phyloP scores from a whole-genome alignment of 2,329 filamentous ascomycete genomes.

The Aspergillus pseudoviridinutans region DNA sequence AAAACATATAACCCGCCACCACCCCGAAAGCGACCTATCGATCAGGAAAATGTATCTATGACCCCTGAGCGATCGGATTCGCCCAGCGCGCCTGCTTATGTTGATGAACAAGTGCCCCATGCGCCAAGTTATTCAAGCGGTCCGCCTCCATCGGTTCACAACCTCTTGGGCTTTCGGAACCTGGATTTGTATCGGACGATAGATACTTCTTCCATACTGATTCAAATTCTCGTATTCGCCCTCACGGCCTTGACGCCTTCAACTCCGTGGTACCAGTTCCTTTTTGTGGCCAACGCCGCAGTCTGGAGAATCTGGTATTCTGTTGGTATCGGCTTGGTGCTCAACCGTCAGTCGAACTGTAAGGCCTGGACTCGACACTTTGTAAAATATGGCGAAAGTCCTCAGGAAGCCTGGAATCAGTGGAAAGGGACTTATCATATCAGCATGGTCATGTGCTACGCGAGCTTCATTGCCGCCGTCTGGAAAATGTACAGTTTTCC shows the following conservation, averaged over 20 bases:
- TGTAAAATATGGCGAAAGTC: constrained; percentile 89
- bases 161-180: constrained; percentile 76
- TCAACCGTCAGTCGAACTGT: constrained; percentile 79
- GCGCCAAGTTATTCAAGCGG: constrained; percentile 41
- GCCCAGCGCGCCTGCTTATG: constrained; percentile 29
- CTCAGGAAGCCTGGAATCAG: constrained; percentile 89
- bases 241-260: constrained; percentile 73
- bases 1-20: constrained; percentile 92
- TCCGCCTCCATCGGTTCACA: constrained; percentile 69
- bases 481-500: constrained; percentile 97
- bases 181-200: constrained; percentile 84
- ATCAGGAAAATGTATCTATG: constrained; percentile 26
- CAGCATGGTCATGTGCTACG: constrained; percentile 84
- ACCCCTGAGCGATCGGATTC: constrained; percentile 28
- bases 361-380: constrained; percentile 98
- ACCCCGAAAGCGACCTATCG: constrained; percentile 54
- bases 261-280: constrained; percentile 67
- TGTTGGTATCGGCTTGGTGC: constrained; percentile 77
- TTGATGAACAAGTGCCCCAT: constrained; percentile 35
- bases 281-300: constrained; percentile 78
- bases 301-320: constrained; percentile 90
- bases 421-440: constrained; percentile 97
- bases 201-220: constrained; percentile 73
- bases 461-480: constrained; percentile 81
- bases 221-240: constrained; percentile 70